Evolutionary conservation across 23 red algal species (phyloP), one percentile per base, ranked within the genome.

Genomic region (Chondrus crispus): DNA sequence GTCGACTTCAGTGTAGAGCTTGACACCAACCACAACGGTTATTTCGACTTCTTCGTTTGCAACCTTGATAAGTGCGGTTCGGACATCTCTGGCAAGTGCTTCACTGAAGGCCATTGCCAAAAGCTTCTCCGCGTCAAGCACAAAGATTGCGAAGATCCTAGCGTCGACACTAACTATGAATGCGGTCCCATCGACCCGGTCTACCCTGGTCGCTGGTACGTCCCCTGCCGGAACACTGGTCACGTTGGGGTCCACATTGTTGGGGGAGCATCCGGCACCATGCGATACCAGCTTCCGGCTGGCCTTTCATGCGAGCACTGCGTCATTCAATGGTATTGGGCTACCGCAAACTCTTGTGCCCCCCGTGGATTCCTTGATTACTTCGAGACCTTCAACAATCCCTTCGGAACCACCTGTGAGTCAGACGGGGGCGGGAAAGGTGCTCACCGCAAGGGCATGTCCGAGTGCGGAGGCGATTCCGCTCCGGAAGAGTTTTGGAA

Each of bases 21-120:
- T 54, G 84, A 87, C 62, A 94, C 92, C 51, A 82, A 85, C 75
- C 92, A 94, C 75, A 87, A 87, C 36, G 92, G 92, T 2, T 94
- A 88, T 40, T 80, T 94, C 26, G 92, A 94, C 72, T 94, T 87
- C 82, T 94, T 82, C 49, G 9, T 94, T 47, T 94, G 92, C 62
- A 87, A 88, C 72, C 47, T 88, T 9, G 92, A 80, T 26, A 36
- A 26, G 3, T 94, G 81, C 37, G 75, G 75, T 12, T 41, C 68
- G 0, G 92, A 94, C 48, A 78, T 88, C 10, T 55, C 68, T 20
- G 83, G 47, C 18, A 37, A 43, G 11, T 87, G 82, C 57, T 94
- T 94, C 66, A 36, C 4, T n/a, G 3, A 58, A 38, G 82, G 72
- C 38, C 41, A 87, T 49, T 94, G 92, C 84, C 36, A 68, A 12